Evolutionary conservation across 2,329 filamentous ascomycete genomes (phyloP).

Genomic region (Cercospora citrullina): DNA sequence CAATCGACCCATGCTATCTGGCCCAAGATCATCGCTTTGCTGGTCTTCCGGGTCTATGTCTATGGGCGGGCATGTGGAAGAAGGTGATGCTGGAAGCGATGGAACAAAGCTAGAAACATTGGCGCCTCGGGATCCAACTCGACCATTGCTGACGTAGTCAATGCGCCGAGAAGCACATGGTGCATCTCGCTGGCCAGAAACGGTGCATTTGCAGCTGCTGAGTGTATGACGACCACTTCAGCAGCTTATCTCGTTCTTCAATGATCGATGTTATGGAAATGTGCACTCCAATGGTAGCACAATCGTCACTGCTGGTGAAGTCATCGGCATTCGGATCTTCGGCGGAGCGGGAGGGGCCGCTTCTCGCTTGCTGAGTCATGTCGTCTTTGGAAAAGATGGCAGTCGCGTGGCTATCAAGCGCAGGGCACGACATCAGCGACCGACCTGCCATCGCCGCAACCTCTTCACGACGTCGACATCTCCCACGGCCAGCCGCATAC

Average conservation of each 20-base stretch:
- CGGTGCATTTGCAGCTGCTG: background rate
- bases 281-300: background rate
- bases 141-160: constrained; percentile 13
- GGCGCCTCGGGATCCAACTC: constrained; percentile 3
- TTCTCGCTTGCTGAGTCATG: background rate
- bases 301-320: background rate
- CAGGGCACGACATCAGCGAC: background rate
- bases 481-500: background rate
- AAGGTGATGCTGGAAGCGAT: constrained; percentile 7
- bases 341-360: background rate
- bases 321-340: background rate
- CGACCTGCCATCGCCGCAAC: background rate
- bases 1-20: constrained; percentile 77
- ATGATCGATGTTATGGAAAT: background rate
- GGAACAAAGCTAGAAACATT: constrained; percentile 2
- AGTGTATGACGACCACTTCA: background rate
- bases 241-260: background rate
- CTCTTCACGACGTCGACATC: background rate
- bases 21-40: constrained; percentile 64
- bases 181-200: background rate
- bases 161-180: background rate
- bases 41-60: background rate
- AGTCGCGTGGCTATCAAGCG: constrained; percentile 1
- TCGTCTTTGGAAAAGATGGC: constrained; percentile 1
- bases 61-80: background rate